Percentiles rank a stretch among this genome's conserved stretches.
Evolutionary conservation across 306 rosid species (phyloP).

Genomic region (Castanea sativa): DNA sequence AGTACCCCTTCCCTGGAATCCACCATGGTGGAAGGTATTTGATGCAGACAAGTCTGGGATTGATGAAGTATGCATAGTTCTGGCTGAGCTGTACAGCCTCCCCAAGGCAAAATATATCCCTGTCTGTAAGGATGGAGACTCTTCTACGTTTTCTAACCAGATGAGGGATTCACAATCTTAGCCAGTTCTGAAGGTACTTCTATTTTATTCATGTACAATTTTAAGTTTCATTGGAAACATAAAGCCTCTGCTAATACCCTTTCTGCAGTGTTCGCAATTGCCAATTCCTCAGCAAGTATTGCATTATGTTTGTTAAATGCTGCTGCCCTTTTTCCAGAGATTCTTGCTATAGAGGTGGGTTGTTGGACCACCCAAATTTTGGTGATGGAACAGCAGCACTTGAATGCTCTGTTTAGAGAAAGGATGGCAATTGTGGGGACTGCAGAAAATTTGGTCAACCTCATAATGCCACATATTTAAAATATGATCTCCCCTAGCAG

Average conservation of each 20-base stretch:
- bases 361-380: not conserved
- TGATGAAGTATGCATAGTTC: conserved; percentile 84
- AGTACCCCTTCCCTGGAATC: conserved; percentile 96
- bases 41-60: conserved; percentile 91
- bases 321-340: not conserved
- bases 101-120: conserved; percentile 76
- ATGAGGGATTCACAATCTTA: conserved; percentile 62
- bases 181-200: conserved; percentile 57
- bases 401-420: conserved; percentile 17
- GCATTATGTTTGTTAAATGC: not conserved
- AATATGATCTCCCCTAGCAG: too few species aligned
- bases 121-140: conserved; percentile 85
- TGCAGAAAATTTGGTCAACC: not conserved
- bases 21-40: conserved; percentile 98
- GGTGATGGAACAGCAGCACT: not conserved
- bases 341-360: not conserved
- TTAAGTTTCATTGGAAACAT: not conserved
- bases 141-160: conserved; percentile 70
- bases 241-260: not conserved
- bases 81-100: conserved; percentile 89
- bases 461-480: too few species aligned
- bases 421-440: not conserved
- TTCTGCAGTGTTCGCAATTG: not conserved
- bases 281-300: not conserved
- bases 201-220: not conserved